Evolutionary conservation across 139 green algal species (phyloP), one percentile per base, ranked within the genome.

Genomic region (Chlamydomonas asymmetrica): DNA sequence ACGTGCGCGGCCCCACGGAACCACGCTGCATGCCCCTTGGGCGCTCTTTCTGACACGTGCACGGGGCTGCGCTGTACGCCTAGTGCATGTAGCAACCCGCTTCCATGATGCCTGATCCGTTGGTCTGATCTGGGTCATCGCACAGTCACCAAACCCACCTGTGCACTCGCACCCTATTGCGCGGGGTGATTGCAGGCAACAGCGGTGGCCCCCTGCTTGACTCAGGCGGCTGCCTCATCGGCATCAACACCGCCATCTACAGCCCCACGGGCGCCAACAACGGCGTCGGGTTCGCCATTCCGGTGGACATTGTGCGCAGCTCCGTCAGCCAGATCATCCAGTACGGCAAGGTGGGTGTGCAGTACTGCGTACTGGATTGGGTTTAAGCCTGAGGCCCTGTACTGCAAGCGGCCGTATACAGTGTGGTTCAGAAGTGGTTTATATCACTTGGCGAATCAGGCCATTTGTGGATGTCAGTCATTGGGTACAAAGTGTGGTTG

Each of bases 261-360:
- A 93, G 84, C 1, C 81, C 89, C 16, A 86, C 76, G 4, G 93
- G 93, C 5, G 80, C 83, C 49, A 95, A 88, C 83, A 85, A 79
- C 35, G 93, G 93, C 3, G 91, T 97, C 27, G 89, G 91, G n/a
- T 96, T 96, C 84, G 91, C 89, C 56, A 92, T 96, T 65, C 90
- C 90, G 0, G 79, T 91, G 35, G 91, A 95, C 62, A 81, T 83
- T 20, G 82, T 96, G 16, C 79, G 73, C 32, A 79, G 71, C 65
- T 88, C 81, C 57, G 88, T 92, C 63, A 45, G 66, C 0, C 85
- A 92, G 79, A 96, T 97, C 69, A 89, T 97, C 61, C 34, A 71
- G 63, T 92, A 81, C 67, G 87, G 87, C 34, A 83, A 79, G 64
- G 78, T 82, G 49, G 5, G 50, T 22, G 18, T 59, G 50, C 29